Evolutionary conservation across 163 green algal genomes (phyloP).

Genomic region (Chlorella variabilis): DNA sequence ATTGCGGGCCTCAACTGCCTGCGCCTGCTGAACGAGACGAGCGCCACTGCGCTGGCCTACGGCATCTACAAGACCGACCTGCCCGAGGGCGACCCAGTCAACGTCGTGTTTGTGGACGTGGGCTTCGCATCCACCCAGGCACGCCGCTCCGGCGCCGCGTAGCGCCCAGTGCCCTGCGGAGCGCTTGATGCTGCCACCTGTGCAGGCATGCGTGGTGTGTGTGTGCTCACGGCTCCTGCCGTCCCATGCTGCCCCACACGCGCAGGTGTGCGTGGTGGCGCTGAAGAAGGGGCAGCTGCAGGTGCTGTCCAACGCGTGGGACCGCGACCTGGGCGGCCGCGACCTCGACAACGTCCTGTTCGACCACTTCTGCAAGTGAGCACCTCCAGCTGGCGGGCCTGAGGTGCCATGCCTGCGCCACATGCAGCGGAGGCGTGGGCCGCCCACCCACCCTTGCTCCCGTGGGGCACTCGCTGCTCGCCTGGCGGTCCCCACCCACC

Average conservation of each 20-base stretch:
- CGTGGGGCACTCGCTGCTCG: no score
- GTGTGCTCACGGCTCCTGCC: background rate
- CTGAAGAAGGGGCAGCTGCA: constrained; percentile 92
- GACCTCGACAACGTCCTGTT: constrained; percentile 95
- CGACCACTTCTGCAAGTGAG: constrained; percentile 85
- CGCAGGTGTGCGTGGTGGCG: constrained; percentile 90
- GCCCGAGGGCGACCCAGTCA: constrained; percentile 82
- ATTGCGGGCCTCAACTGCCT: constrained; percentile 94
- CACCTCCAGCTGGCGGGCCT: background rate
- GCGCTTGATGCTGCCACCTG: no score
- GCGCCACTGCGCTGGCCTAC: constrained; percentile 94
- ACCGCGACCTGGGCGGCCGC: constrained; percentile 91
- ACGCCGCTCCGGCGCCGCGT: no score
- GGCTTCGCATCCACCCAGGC: constrained; percentile 91
- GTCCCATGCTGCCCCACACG: background rate
- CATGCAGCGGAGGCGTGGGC: no score
- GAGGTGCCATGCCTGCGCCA: no score
- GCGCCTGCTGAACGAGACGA: constrained; percentile 96
- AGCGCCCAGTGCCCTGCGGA: no score
- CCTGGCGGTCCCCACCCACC: no score
- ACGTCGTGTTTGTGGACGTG: constrained; percentile 97
- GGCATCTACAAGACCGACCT: constrained; percentile 99
- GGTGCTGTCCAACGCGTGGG: constrained; percentile 90
- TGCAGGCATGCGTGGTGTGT: no score
- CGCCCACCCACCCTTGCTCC: no score